phyloP scores from a whole-genome alignment of 208 protist genomes.

The Leishmania major region DNA sequence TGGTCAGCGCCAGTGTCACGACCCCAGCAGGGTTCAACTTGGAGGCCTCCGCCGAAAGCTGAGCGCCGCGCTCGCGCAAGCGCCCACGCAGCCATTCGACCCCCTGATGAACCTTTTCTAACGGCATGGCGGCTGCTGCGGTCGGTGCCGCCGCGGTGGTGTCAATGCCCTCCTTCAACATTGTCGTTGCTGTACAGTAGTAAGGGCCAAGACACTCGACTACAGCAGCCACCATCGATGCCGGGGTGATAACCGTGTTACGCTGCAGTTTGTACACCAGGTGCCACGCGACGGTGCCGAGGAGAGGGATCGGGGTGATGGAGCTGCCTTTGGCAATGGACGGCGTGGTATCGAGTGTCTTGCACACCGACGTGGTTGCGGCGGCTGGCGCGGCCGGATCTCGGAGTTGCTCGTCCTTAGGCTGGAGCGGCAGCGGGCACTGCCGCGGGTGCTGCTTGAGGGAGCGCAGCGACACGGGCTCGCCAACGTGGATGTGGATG shows the following conservation, averaged over 20 bases:
- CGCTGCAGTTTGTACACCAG: slow-evolving; percentile 66
- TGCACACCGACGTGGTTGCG: neutral
- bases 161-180: neutral
- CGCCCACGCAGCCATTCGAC: slow-evolving; percentile 62
- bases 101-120: slow-evolving; percentile 22
- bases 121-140: slow-evolving; percentile 10
- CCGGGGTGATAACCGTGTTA: slow-evolving; percentile 79
- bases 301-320: slow-evolving; percentile 38
- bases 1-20: slow-evolving; percentile 29
- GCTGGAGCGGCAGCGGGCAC: slow-evolving; percentile 48
- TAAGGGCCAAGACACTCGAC: slow-evolving; percentile 53
- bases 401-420: slow-evolving; percentile 18
- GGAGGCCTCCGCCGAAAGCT: slow-evolving; percentile 48
- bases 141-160: neutral
- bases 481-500: slow-evolving; percentile 78
- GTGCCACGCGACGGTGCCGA: slow-evolving; percentile 65
- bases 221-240: slow-evolving; percentile 70
- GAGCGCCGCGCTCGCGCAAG: slow-evolving; percentile 42
- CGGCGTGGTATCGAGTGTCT: slow-evolving; percentile 20
- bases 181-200: neutral
- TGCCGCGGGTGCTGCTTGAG: slow-evolving; percentile 38
- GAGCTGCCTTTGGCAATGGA: slow-evolving; percentile 10
- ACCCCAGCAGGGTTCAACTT: slow-evolving; percentile 33
- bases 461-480: slow-evolving; percentile 72
- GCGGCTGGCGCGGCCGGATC: neutral